These are phyloP conservation scores for Mucuna pruriens DNA, from an alignment of 306 rosid species.

Conservation along the genomic window DNA sequence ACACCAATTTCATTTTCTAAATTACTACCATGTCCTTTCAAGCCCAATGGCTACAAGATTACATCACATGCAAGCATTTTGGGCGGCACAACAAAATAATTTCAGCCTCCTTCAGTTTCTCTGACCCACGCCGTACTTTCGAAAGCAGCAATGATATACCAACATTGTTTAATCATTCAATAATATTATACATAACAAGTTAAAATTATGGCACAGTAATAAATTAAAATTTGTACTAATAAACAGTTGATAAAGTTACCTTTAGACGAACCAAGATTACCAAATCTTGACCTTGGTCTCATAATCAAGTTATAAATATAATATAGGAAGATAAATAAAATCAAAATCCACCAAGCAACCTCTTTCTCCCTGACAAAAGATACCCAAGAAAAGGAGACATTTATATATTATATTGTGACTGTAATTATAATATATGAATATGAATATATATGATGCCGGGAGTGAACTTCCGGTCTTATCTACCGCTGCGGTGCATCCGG, in stretches of 20 bases:
- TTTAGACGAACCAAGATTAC: conserved; percentile 11
- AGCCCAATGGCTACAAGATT: background rate
- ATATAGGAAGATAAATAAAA: background rate
- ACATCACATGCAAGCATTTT: background rate
- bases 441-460: background rate
- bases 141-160: conserved; percentile 11
- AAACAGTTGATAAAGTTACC: conserved; percentile 11
- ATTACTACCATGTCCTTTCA: background rate
- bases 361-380: conserved; percentile 38
- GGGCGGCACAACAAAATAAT: background rate
- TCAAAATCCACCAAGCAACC: conserved; percentile 18
- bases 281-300: conserved; percentile 46
- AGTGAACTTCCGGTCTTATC: conserved; percentile 17
- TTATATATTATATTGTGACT: background rate
- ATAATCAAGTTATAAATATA: conserved; percentile 28
- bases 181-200: no score
- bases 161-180: no score
- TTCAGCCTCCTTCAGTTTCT: background rate
- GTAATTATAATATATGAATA: background rate
- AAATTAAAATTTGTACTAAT: background rate
- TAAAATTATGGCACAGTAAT: background rate
- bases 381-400: conserved; percentile 2
- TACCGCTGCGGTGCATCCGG: conserved; percentile 48
- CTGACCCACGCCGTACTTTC: background rate
- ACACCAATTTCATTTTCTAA: background rate